Base-by-base conservation (phyloP, 345 rosid genomes). In the Arabis hirsuta region DNA sequence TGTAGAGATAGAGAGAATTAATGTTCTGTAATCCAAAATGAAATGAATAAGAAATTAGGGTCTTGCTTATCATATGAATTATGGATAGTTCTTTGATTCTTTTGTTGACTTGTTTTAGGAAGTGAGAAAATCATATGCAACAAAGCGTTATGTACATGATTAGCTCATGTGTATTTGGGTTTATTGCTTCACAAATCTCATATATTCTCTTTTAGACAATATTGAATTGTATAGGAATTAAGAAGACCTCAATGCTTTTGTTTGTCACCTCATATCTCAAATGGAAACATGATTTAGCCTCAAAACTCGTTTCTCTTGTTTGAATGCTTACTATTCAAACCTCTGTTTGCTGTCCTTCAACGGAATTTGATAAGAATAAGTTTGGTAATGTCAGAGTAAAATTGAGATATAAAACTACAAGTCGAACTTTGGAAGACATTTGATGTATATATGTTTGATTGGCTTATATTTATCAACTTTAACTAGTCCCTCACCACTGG, bases 401-500 rank as follows among this genome's bases (percentile, higher is more conserved):
- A 27, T 27, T 4, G 29, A 27, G 29, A 27, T 27, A 32, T 63
- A 19, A 20, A 29, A 47, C 11, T 63, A 13, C 12, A 60, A 46
- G 46, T 52, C 43, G 31, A 22, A 22, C 24, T 22, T 22, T 22
- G 24, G 24, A 22, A 22, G 24, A 22, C 24, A 22, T 22, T 22
- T 22, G 24, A 22, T 22, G 24, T 22, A 22, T 22, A 22, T 22
- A 22, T 22, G 24, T 22, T 22, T 22, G 56, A 5, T 54, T 72
- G 22, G 47, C 20, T 20, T 53, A 14, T 44, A n/a, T 72, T 55
- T 55, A 55, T 64, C 24, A 19, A 20, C 48, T 60, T 22, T 74
- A 31, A 64, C n/a, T 73, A 36, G 58, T 3, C 43, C 63, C 34
- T 56, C 58, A 24, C 12, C 36, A 45, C 29, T 52, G 32, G 32